Evolutionary conservation across 2,329 filamentous ascomycete species (phyloP).

Genomic region (Penicillium sp.): DNA sequence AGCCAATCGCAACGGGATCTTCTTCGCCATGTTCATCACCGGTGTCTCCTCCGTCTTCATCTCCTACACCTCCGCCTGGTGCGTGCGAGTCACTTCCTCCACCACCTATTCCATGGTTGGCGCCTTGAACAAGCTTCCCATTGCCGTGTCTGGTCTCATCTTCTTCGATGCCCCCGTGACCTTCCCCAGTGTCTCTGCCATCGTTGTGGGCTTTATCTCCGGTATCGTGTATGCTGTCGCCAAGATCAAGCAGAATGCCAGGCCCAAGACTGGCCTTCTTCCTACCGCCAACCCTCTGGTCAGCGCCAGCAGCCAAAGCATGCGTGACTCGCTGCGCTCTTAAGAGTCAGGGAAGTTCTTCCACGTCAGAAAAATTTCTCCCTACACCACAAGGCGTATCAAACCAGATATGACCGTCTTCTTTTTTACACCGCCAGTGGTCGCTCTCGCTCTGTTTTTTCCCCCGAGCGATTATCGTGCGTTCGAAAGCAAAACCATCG

Average conservation of each 20-base stretch:
- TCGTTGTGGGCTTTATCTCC: conserved; percentile 82
- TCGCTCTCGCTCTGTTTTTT: no score
- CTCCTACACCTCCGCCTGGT: conserved; percentile 99
- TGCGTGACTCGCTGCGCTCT: conserved; percentile 74
- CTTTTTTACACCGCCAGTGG: neutral
- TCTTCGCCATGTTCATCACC: conserved; percentile 88
- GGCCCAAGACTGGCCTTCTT: conserved; percentile 60
- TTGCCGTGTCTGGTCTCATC: conserved; percentile 82
- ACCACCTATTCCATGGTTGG: conserved; percentile 99
- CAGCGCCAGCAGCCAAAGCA: conserved; percentile 88
- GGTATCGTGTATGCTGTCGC: conserved; percentile 85
- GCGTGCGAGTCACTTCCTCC: conserved; percentile 91
- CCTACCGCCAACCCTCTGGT: conserved; percentile 64
- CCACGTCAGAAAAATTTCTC: neutral
- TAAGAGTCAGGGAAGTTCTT: conserved; percentile 22
- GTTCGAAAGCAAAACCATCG: no score
- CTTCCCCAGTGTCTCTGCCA: conserved; percentile 84
- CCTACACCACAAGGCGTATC: neutral
- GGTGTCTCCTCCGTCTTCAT: conserved; percentile 93
- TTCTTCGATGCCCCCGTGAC: conserved; percentile 96
- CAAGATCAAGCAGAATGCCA: conserved; percentile 71
- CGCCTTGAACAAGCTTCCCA: conserved; percentile 93
- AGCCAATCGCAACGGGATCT: conserved; percentile 70
- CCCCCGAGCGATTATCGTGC: no score
- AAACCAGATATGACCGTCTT: conserved; percentile 4